phyloP scores from a whole-genome alignment of 768 basidiomycete genomes.

The Trametes elegans region DNA sequence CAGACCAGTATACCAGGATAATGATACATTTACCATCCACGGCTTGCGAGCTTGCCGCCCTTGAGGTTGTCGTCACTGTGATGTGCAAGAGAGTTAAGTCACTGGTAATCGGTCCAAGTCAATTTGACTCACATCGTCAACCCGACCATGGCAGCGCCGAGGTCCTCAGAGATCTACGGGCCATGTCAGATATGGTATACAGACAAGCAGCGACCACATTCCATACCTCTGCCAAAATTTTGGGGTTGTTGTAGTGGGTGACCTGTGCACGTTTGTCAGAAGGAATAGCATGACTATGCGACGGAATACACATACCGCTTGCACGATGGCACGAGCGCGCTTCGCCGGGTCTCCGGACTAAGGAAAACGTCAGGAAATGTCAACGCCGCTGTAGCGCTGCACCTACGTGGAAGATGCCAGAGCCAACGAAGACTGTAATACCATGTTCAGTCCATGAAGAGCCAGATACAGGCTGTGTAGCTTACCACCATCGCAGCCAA shows the following conservation, averaged over 20 bases:
- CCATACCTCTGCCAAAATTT: constrained; percentile 81
- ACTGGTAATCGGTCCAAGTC: not conserved
- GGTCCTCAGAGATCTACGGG: constrained; percentile 67
- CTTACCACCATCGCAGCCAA: constrained; percentile 94
- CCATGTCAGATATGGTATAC: constrained; percentile 5
- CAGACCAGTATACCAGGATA: not conserved
- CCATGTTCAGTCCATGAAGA: not conserved
- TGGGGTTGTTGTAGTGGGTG: constrained; percentile 94
- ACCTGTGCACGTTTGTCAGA: too few species aligned
- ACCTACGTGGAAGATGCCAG: constrained; percentile 91
- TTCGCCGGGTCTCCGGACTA: constrained; percentile 93
- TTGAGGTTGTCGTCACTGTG: constrained; percentile 61
- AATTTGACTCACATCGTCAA: constrained; percentile 70
- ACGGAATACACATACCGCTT: constrained; percentile 59
- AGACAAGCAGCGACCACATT: not conserved
- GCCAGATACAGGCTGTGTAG: constrained; percentile 30
- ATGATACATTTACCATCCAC: constrained; percentile 51
- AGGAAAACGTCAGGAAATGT: not conserved
- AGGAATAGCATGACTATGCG: not conserved
- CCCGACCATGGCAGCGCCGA: constrained; percentile 94
- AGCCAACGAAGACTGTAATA: constrained; percentile 87
- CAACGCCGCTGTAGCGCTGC: not conserved
- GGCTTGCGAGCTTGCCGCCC: constrained; percentile 66
- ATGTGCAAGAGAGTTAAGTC: not conserved
- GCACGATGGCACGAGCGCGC: constrained; percentile 92